Base-by-base conservation (phyloP, 495 filamentous ascomycete genomes). In the Xylona heveae region DNA sequence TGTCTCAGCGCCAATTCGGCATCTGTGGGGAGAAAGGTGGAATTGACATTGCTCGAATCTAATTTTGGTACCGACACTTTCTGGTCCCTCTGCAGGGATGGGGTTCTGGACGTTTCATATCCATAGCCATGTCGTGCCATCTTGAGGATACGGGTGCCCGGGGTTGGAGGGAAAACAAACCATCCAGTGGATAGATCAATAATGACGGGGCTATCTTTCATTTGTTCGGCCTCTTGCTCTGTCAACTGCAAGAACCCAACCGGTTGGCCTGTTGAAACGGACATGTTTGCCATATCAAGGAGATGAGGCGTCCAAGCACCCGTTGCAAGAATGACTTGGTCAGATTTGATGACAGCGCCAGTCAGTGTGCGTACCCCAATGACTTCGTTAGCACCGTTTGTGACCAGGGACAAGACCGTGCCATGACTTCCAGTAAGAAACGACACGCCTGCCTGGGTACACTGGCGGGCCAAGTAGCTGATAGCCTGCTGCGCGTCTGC, bases 201-300 rank as follows among this genome's bases (percentile, higher is more conserved):
- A 13, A 25, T 7, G 13, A 50, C 36, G 0, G 47, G 47, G 3
- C 37, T 30, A 9, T 42, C 21, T 12, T 30, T 33, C 21, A 38
- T 37, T 20, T 44, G 24, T 9, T 30, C 10, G 3, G 38, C 29
- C 19, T 50, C 47, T 7, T 39, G 34, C 6, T 33, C 26, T 5
- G 45, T 46, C 4, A 50, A 33, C 12, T 38, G 38, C 8, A 48
- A 31, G 27, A 38, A 45, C 1, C 36, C 47, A 4, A 50, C 29
- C 1, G 35, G 34, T 10, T 50, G 47, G 3, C 35, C 47, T 25
- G 7, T 25, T 7, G 23, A 25, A 7, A 13, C 12, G 23, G 12
- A 13, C 12, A 7, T 7, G 8, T 13, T 13, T 7, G 23, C 7
- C 8, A 25, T 7, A 13, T 25, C 23, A 13, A 25, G 23, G 23